Conservation (phyloP, 768 basidiomycete species). For the Tricholomella constricta region DNA sequence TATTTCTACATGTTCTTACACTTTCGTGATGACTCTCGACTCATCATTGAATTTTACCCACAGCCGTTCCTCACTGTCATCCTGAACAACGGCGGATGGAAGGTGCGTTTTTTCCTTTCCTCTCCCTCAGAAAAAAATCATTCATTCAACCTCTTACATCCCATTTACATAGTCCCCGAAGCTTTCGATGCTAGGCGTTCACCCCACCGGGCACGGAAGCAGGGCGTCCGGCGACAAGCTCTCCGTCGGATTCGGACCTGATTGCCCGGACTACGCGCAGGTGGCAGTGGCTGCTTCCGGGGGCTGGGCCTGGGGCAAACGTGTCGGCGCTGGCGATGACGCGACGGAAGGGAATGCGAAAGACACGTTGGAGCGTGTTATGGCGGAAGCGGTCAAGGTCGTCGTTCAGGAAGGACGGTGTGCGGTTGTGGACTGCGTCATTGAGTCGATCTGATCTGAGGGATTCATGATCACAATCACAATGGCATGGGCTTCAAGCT, state of each 20-base stretch:
- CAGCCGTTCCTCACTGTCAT: slow-evolving; percentile 74
- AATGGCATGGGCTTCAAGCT: no score
- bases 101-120: slow-evolving; percentile 43
- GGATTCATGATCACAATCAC: no score
- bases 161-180: slow-evolving; percentile 55
- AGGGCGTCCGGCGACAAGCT: slow-evolving; percentile 47
- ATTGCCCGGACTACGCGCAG: slow-evolving; percentile 57
- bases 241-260: slow-evolving; percentile 65
- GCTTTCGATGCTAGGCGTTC: slow-evolving; percentile 63
- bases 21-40: neutral
- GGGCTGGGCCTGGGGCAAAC: slow-evolving; percentile 64
- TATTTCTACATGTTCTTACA: slow-evolving; percentile 27
- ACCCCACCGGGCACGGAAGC: slow-evolving; percentile 59
- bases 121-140: neutral
- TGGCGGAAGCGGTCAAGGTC: slow-evolving; percentile 53
- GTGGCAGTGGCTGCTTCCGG: slow-evolving; percentile 70
- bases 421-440: slow-evolving; percentile 64
- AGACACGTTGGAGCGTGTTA: slow-evolving; percentile 31
- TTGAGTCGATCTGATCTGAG: slow-evolving; percentile 35
- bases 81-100: slow-evolving; percentile 75
- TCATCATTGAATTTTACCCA: neutral
- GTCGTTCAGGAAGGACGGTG: slow-evolving; percentile 61
- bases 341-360: slow-evolving; percentile 19
- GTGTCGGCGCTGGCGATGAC: slow-evolving; percentile 29
- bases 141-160: neutral